Conservation (phyloP, 148 eudicot species). For the Pharnaceum exiguum region DNA sequence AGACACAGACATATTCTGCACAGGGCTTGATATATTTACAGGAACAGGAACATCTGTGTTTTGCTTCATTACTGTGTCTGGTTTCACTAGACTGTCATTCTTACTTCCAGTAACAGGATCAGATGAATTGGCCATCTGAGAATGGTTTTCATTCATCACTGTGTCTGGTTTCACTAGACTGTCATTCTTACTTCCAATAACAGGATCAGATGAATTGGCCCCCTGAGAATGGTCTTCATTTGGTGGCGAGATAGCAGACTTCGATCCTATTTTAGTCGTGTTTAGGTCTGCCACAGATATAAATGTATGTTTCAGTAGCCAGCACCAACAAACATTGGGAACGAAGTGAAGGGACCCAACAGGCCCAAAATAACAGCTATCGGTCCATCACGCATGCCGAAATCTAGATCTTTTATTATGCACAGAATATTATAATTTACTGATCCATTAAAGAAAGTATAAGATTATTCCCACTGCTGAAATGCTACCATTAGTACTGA, state of each 20-base stretch:
- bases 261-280: conserved; percentile 11
- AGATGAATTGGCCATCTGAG: conserved; percentile 36
- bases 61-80: conserved; percentile 5
- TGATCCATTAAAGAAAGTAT: too few relatives aligned
- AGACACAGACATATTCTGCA: conserved; percentile 12
- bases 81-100: conserved; percentile 28
- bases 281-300: conserved; percentile 24
- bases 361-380: neutral
- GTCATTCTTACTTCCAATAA: conserved; percentile 24
- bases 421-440: neutral
- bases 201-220: conserved; percentile 36
- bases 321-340: neutral
- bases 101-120: conserved; percentile 22
- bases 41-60: conserved; percentile 10
- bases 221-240: conserved; percentile 25
- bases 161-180: conserved; percentile 22
- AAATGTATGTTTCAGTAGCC: neutral
- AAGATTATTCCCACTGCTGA: too few relatives aligned
- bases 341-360: neutral
- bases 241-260: conserved; percentile 22
- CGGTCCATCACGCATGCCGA: too few relatives aligned
- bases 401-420: too few relatives aligned
- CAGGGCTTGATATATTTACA: conserved; percentile 13
- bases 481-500: too few relatives aligned
- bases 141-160: conserved; percentile 8